Evolutionary conservation across 306 rosid genomes (phyloP).

Genomic region (Neltuma alba): DNA sequence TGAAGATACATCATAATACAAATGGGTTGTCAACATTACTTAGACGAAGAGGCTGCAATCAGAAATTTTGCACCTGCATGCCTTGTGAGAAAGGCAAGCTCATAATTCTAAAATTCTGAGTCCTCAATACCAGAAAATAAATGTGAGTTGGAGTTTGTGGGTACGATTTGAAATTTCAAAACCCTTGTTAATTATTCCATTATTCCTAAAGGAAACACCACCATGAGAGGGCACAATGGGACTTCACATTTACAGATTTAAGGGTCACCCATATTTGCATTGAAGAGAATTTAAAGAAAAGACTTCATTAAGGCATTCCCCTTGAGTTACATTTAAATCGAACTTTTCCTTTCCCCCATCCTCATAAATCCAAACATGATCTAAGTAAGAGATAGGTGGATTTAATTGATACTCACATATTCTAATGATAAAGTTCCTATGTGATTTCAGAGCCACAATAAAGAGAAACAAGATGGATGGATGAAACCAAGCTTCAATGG

Average conservation of each 20-base stretch:
- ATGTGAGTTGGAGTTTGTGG: neutral
- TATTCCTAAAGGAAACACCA: conserved; percentile 10
- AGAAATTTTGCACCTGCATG: conserved; percentile 19
- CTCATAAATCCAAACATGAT: neutral
- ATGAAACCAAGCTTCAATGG: too few species aligned
- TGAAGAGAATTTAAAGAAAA: too few species aligned
- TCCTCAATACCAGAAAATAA: neutral
- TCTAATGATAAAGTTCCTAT: neutral
- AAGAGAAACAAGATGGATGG: neutral
- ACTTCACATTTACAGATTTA: too few species aligned
- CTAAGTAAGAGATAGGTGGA: neutral
- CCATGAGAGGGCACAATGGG: neutral
- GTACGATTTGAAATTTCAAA: neutral
- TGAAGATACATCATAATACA: conserved; percentile 14
- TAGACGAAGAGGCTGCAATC: conserved; percentile 3
- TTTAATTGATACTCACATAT: neutral
- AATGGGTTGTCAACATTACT: neutral
- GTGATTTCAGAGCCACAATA: conserved; percentile 19
- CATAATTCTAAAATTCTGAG: neutral
- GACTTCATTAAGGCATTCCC: too few species aligned
- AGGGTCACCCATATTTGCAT: too few species aligned
- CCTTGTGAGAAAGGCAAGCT: conserved; percentile 8
- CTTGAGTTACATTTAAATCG: neutral
- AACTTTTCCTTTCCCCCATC: neutral
- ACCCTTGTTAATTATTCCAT: neutral